These are phyloP conservation scores for Tolypocladium sp. DNA, from an alignment of 2,329 filamentous ascomycete species.

Conservation along the genomic window DNA sequence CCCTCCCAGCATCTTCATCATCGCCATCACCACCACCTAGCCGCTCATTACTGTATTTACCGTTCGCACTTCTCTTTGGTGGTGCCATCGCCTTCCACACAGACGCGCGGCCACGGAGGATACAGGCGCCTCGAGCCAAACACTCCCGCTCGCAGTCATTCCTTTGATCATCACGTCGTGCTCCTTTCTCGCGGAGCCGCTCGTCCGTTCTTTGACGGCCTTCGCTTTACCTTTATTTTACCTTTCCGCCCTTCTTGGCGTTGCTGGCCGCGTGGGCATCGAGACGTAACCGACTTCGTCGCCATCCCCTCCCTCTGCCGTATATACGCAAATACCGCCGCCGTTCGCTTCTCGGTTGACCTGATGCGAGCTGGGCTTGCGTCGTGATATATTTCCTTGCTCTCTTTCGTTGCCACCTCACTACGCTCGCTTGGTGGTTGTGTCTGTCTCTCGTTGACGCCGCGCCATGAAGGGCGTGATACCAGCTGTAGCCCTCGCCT, in stretches of 20 bases:
- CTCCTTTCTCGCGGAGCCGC: background rate
- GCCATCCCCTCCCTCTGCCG: background rate
- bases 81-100: background rate
- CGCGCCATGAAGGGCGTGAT: constrained; percentile 1
- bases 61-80: background rate
- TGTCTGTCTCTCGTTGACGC: background rate
- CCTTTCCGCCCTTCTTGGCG: background rate
- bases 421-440: background rate
- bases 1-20: background rate
- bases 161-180: background rate
- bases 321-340: background rate
- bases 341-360: background rate
- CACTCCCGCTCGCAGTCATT: background rate
- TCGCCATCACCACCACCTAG: background rate
- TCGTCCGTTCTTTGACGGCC: background rate
- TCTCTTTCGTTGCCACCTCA: background rate
- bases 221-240: background rate
- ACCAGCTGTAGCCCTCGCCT: constrained; percentile 4
- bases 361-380: background rate
- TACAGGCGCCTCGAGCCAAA: background rate
- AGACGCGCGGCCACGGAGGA: background rate
- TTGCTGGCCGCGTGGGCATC: background rate
- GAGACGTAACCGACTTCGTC: background rate
- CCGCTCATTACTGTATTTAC: background rate
- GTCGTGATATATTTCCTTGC: background rate